These are phyloP conservation scores for Emericellopsis atlantica DNA, from an alignment of 2,329 filamentous ascomycete genomes.

Conservation along the genomic window DNA sequence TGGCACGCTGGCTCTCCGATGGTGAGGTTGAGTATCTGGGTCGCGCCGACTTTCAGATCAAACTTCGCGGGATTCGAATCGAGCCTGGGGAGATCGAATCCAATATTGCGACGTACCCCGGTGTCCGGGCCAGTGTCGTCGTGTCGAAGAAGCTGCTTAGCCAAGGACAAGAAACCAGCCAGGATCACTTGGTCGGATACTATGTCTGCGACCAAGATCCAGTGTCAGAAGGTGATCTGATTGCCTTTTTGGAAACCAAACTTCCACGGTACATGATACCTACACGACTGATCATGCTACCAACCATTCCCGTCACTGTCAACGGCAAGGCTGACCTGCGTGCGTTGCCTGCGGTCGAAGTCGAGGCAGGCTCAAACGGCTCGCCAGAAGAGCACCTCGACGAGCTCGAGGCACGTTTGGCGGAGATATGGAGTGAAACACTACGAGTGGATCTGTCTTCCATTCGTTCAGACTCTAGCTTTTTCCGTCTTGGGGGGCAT, in stretches of 20 bases:
- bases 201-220: conserved; percentile 3
- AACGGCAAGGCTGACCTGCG: conserved; percentile 31
- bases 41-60: conserved; percentile 7
- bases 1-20: conserved; percentile 5
- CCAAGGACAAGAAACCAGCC: conserved; percentile 7
- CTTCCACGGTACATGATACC: neutral
- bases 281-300: conserved; percentile 16
- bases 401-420: too few relatives aligned
- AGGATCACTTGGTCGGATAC: conserved; percentile 7
- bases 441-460: too few relatives aligned
- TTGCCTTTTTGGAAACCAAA: neutral
- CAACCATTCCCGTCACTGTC: conserved; percentile 22
- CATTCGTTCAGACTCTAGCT: neutral
- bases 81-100: conserved; percentile 7
- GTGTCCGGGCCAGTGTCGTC: conserved; percentile 2
- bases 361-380: too few relatives aligned
- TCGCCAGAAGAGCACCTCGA: too few relatives aligned
- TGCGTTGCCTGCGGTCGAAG: conserved; percentile 12
- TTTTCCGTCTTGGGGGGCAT: conserved; percentile 1
- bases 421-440: too few relatives aligned
- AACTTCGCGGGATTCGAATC: conserved; percentile 6
- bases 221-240: neutral
- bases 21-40: conserved; percentile 7
- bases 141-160: conserved; percentile 17
- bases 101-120: conserved; percentile 4